Percentiles rank a stretch among this genome's conserved stretches.
phyloP scores from a whole-genome alignment of 805 yeast species.

The Wickerhamia fluorescens region DNA sequence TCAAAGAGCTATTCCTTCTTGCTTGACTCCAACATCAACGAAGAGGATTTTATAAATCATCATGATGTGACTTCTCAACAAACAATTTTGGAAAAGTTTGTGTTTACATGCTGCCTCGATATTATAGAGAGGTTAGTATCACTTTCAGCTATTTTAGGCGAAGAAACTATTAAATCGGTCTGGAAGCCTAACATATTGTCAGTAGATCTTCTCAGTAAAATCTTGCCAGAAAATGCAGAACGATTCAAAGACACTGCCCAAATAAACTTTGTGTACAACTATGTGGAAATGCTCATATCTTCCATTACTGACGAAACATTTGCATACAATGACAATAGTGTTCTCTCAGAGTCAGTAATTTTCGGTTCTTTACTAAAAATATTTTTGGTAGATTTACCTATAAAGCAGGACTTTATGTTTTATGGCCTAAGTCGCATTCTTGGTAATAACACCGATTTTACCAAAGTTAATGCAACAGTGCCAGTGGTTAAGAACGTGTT shows the following conservation, averaged over 20 bases:
- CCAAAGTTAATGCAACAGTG: conserved; percentile 35
- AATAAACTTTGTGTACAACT: conserved; percentile 42
- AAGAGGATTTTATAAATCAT: conserved; percentile 21
- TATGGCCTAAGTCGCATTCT: conserved; percentile 48
- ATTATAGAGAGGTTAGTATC: conserved; percentile 42
- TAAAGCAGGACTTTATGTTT: conserved; percentile 35
- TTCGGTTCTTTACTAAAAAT: conserved; percentile 28
- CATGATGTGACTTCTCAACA: conserved; percentile 26
- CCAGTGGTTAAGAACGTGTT: conserved; percentile 22
- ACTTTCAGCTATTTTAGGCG: conserved; percentile 18
- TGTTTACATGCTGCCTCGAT: conserved; percentile 47
- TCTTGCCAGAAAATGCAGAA: conserved; percentile 46
- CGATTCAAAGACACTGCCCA: conserved; percentile 32
- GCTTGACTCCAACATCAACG: conserved; percentile 19
- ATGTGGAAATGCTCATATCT: conserved; percentile 46
- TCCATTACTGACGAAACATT: conserved; percentile 30
- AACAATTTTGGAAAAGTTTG: conserved; percentile 40
- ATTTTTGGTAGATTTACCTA: conserved; percentile 35
- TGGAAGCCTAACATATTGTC: conserved; percentile 26
- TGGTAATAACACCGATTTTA: conserved; percentile 44
- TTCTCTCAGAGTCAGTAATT: conserved; percentile 9
- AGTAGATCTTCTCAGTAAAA: conserved; percentile 25
- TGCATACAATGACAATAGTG: conserved; percentile 12
- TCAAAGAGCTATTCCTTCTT: conserved; percentile 16
- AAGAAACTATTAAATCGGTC: conserved; percentile 9